A percentile compares a stretch with the other conserved stretches of the same genome.
These are phyloP conservation scores for Podospora comata DNA, from an alignment of 495 filamentous ascomycete genomes.

Conservation along the genomic window DNA sequence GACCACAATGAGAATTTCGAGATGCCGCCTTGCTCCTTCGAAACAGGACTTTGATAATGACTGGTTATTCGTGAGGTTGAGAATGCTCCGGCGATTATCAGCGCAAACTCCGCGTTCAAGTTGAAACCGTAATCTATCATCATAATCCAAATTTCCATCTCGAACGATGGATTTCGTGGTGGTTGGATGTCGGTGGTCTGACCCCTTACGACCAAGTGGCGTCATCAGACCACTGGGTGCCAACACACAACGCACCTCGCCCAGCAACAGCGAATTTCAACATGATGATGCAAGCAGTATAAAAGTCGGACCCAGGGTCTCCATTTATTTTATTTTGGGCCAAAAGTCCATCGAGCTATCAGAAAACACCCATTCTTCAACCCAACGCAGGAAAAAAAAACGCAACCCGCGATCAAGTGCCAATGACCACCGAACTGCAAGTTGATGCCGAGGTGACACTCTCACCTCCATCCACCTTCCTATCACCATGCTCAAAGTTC, in stretches of 20 bases:
- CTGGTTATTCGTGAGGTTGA: too few relatives aligned
- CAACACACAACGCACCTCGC: conserved; percentile 3
- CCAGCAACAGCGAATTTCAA: neutral
- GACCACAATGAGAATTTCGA: too few relatives aligned
- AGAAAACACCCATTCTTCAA: neutral
- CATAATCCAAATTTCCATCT: neutral
- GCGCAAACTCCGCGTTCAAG: too few relatives aligned
- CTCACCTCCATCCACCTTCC: conserved; percentile 22
- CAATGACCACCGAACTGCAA: neutral
- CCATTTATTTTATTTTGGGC: neutral
- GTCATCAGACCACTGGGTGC: conserved; percentile 25
- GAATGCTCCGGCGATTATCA: too few relatives aligned
- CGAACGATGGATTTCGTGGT: conserved; percentile 2
- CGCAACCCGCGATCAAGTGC: neutral
- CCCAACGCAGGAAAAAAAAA: neutral
- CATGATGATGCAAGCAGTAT: conserved; percentile 2
- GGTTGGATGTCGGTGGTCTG: conserved; percentile 13
- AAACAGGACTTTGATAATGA: too few relatives aligned
- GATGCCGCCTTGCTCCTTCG: too few relatives aligned
- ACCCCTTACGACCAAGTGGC: conserved; percentile 20
- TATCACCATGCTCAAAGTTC: conserved; percentile 29
- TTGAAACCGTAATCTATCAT: neutral
- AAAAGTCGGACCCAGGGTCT: conserved; percentile 5
- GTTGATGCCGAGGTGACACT: conserved; percentile 12
- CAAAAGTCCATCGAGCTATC: neutral